These are phyloP conservation scores for Echria macrotheca DNA, from an alignment of 495 filamentous ascomycete genomes.

Conservation along the genomic window DNA sequence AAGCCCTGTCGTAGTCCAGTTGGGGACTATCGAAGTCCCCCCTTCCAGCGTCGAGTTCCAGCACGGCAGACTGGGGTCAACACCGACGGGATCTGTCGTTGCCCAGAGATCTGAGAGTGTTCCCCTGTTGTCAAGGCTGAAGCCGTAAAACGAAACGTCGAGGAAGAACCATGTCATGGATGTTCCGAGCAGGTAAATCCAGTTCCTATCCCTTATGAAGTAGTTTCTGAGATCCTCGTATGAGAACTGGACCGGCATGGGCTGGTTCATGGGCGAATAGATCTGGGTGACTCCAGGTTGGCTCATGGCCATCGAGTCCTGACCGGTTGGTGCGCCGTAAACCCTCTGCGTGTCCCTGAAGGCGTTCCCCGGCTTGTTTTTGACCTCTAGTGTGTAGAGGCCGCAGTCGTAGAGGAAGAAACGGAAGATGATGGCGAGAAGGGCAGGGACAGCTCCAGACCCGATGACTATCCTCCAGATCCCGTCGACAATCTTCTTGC, in stretches of 20 bases:
- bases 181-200: constrained; percentile 34
- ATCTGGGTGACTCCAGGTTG: constrained; percentile 41
- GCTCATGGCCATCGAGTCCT: constrained; percentile 63
- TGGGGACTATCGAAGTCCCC: constrained; percentile 26
- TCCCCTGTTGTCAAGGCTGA: constrained; percentile 32
- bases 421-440: constrained; percentile 68
- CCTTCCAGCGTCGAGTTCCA: constrained; percentile 52
- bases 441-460: constrained; percentile 65
- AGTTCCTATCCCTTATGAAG: constrained; percentile 32
- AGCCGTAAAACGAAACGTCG: constrained; percentile 36
- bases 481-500: constrained; percentile 64
- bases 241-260: constrained; percentile 27
- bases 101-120: constrained; percentile 33
- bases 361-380: constrained; percentile 58
- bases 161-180: constrained; percentile 33
- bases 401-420: constrained; percentile 70
- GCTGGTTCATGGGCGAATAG: constrained; percentile 5
- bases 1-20: constrained; percentile 18
- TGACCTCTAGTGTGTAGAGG: constrained; percentile 71
- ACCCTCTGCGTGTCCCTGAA: constrained; percentile 56
- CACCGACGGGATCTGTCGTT: constrained; percentile 2
- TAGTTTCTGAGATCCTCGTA: constrained; percentile 24
- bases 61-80: constrained; percentile 32
- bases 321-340: constrained; percentile 32
- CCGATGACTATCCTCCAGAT: constrained; percentile 77